Base-by-base conservation (phyloP, 495 filamentous ascomycete species). In the Tuber umbilicatum region DNA sequence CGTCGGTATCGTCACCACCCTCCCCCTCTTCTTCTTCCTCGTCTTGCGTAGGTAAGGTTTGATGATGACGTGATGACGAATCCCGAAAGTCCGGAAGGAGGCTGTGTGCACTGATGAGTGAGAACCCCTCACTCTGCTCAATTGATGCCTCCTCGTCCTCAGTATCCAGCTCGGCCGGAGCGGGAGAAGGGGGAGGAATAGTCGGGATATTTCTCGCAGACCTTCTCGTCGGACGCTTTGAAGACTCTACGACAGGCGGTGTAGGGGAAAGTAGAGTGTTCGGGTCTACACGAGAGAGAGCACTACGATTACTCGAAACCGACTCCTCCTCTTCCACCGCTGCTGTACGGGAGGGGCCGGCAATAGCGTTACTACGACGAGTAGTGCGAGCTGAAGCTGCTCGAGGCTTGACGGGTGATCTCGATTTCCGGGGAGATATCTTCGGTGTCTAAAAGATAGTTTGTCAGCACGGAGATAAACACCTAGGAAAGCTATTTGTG, bases 111-210 rank as follows among this genome's bases (percentile, higher is more conserved):
- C 77, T 76, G 17, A 79, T 55, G 69, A 79, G 77, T 1, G 75
- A 78, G 45, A 79, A 79, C 16, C 77, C 77, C 55, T 79, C 77
- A 40, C 77, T 79, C 19, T 79, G 55, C 14, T 64, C 55, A 64
- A 64, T 64, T 31, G 55, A 64, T 35, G 55, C 55, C 10, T 64
- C 55, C 31, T 64, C 55, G 55, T 64, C 55, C 55, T 64, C 55
- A 64, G 55, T 35, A 31, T 31, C 55, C 31, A 64, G 31, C 55
- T 35, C 55, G 55, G 16, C 27, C 7, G 31, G 55, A 4, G 27
- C 2, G 5, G 55, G 55, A 64, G 55, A 64, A 64, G 55, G 55
- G 31, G 55, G 31, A 35, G 55, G 55, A 35, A 64, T 16, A 19
- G 55, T 17, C 5, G 55, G 35, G 31, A 64, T 64, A 35, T 35